Base-by-base conservation (phyloP, 768 basidiomycete species). In the Naematelia aurantialba region DNA sequence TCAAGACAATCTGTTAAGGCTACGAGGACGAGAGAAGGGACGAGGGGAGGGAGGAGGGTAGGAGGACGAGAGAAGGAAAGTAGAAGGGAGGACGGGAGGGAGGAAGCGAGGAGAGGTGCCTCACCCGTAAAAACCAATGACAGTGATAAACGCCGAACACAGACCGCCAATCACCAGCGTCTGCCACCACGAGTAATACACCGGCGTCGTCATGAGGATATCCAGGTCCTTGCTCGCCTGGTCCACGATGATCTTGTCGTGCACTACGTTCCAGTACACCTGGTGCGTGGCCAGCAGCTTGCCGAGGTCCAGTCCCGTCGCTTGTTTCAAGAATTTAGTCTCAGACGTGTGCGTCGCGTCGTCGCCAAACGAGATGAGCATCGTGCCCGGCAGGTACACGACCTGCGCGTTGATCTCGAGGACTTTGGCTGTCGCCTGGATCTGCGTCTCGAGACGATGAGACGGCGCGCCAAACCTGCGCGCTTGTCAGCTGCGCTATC, bases 341-440 rank as follows among this genome's bases (percentile, higher is more conserved):
- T 85, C 87, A 66, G 85, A 87, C 3, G 89, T 91, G 53, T 88
- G 86, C 1, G 89, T 91, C 2, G 84, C 79, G 22, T 79, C 79
- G 75, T 93, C 91, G 65, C 88, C 87, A 69, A 93, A 92, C 46
- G 87, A 85, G 71, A 91, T 82, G 30, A 92, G 81, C 79, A 89
- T 85, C 55, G 87, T 82, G 60, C 77, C 76, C 1, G 79, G 79
- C 14, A 81, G 69, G 77, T 92, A 88, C 42, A 94, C 87, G 73
- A 92, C 93, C 73, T 93, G 89, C 46, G 90, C 89, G 74, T 90
- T 86, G 55, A 96, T 84, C 68, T 92, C 91, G 17, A 97, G 85
- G 53, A 92, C 91, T 14, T 86, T 83, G 0, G 92, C 89, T 5
- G 89, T 89, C 10, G 91, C 88, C 29, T 87, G 81, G 39, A 97